Percentiles rank a stretch among this genome's conserved stretches.
phyloP scores from a whole-genome alignment of 306 rosid genomes.

The Erythrophleum fordii region DNA sequence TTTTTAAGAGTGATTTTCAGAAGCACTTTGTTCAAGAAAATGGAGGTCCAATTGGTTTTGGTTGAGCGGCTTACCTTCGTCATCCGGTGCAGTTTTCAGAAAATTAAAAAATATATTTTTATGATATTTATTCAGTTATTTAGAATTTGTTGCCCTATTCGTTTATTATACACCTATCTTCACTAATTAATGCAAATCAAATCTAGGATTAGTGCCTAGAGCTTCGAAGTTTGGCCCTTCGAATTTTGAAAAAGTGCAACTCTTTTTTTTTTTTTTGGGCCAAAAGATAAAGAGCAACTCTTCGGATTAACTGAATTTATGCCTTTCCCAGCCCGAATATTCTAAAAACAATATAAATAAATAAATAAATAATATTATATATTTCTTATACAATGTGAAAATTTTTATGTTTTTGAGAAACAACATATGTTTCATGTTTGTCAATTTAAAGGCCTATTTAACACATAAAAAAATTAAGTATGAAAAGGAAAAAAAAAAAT shows the following conservation, averaged over 20 bases:
- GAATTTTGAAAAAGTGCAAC: constrained; percentile 32
- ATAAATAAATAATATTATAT: neutral
- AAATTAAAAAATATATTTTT: neutral
- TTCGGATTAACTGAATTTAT: constrained; percentile 1
- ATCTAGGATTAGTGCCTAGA: constrained; percentile 32
- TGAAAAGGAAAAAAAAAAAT: too few relatives aligned
- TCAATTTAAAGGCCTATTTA: neutral
- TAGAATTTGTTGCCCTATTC: neutral
- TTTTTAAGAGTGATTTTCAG: constrained; percentile 15
- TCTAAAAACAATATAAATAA: neutral
- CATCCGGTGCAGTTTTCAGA: constrained; percentile 36
- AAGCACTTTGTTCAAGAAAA: constrained; percentile 45
- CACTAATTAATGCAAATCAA: constrained; percentile 38
- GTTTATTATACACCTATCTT: constrained; percentile 28
- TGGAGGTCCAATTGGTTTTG: constrained; percentile 40
- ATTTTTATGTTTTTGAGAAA: neutral
- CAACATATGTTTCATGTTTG: neutral
- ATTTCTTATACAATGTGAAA: neutral
- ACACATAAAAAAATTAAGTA: too few relatives aligned
- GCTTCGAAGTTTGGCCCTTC: constrained; percentile 34
- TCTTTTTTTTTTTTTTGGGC: too few relatives aligned
- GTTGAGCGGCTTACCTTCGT: constrained; percentile 53
- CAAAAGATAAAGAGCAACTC: too few relatives aligned
- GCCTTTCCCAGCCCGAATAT: neutral
- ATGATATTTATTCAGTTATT: neutral